Base-by-base conservation (phyloP, 2,329 filamentous ascomycete species). In the Hymenoscyphus repandus region DNA sequence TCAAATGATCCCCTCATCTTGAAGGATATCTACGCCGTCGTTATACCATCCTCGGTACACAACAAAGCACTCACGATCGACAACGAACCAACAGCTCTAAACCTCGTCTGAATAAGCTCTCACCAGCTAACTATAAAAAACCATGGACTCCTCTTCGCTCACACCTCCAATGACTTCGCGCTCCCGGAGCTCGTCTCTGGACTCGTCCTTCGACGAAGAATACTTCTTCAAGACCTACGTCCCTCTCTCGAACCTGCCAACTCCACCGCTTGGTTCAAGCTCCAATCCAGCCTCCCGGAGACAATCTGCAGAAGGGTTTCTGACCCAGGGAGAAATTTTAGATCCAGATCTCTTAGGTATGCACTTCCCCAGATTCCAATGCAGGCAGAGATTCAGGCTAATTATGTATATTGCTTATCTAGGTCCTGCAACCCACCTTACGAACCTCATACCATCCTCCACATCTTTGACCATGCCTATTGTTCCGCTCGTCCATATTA, bases 171-270 rank as follows among this genome's bases (percentile, higher is more conserved):
- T 60, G 51, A 33, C 50, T 30, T 57, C 57, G 32, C 59, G 61
- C 47, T 60, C 58, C 18, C 50, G 52, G 43, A 59, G 56, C 47
- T 59, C 58, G 27, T 63, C 64, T 12, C 45, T 47, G 18, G 46
- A 48, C 20, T 60, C 58, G 15, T 63, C 64, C 10, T 59, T 59
- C 33, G 61, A 60, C 40, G 57, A 58, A 44, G 54, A 59, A 36
- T 70, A 73, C 54, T 71, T 76, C 61, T 65, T 68, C 49, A 70
- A 72, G 53, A 83, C 81, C 57, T 86, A 86, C 67, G 77, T 80
- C 43, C 83, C 83, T 9, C 72, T 86, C 46, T 86, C 82, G 30
- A 84, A 82, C 65, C 74, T 86, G 18, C 83, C 83, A 18, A 86
- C 83, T 47, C 83, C 83, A 55, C 83, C 83, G 40, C 76, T 75